Evolutionary conservation across 345 rosid species (phyloP).

Genomic region (Lenwebbia sp.): DNA sequence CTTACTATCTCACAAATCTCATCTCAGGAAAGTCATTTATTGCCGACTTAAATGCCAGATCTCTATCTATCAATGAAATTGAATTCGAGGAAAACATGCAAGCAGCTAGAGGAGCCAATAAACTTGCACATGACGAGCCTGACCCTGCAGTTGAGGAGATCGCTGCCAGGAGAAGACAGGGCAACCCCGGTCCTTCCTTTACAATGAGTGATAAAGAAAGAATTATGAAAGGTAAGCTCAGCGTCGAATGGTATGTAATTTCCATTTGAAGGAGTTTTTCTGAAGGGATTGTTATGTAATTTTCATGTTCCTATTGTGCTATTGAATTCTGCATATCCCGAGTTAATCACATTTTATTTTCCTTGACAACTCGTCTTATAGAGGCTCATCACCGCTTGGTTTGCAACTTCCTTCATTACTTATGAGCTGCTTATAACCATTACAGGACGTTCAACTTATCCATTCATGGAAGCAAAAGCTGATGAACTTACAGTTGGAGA

Average conservation of each 20-base stretch:
- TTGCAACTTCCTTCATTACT: not conserved
- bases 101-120: constrained; percentile 30
- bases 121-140: constrained; percentile 7
- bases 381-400: not conserved
- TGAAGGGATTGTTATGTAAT: not conserved
- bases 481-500: constrained; percentile 34
- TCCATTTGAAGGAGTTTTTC: not conserved
- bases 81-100: constrained; percentile 50
- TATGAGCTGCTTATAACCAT: not conserved
- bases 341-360: not conserved
- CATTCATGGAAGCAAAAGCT: constrained; percentile 40
- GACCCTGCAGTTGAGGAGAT: constrained; percentile 3
- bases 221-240: constrained; percentile 13
- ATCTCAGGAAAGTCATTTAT: constrained; percentile 42
- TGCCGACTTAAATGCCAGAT: constrained; percentile 37
- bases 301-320: not conserved
- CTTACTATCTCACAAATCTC: constrained; percentile 45
- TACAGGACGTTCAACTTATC: constrained; percentile 24
- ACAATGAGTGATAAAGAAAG: constrained; percentile 5
- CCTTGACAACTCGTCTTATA: not conserved
- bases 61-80: constrained; percentile 47
- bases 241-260: not conserved
- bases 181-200: constrained; percentile 9
- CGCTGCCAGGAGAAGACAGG: not conserved
- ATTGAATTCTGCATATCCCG: not conserved